Conservation (phyloP, 1,139 yeast genomes). For the Kurtzmaniella natalensis region DNA sequence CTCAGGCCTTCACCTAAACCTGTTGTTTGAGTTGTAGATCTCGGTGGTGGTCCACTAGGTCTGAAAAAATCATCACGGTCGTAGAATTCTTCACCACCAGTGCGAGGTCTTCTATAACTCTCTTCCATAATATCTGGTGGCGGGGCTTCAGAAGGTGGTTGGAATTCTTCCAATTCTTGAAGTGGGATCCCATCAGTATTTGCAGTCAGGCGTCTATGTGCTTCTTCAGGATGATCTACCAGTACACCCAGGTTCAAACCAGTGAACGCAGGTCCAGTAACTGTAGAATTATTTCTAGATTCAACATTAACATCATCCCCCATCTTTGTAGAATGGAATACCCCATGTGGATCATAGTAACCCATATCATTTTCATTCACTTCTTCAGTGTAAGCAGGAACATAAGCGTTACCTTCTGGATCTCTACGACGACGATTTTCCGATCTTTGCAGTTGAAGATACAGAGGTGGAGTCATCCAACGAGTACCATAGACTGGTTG, state of each 20-base stretch:
- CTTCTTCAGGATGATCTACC: constrained; percentile 13
- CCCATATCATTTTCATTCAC: constrained; percentile 76
- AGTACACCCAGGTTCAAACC: constrained; percentile 19
- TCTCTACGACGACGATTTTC: constrained; percentile 43
- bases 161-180: constrained; percentile 1
- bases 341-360: constrained; percentile 69
- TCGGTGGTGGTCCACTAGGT: constrained; percentile 9
- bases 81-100: constrained; percentile 2
- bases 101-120: constrained; percentile 6
- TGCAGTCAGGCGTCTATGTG: constrained; percentile 12
- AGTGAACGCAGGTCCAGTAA: constrained; percentile 10
- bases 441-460: constrained; percentile 65
- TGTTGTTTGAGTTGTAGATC: constrained; percentile 2
- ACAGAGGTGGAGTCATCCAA: constrained; percentile 92
- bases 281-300: constrained; percentile 19
- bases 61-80: constrained; percentile 6
- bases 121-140: constrained; percentile 5
- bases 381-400: constrained; percentile 64
- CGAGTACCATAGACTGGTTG: constrained; percentile 78
- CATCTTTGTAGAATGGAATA: constrained; percentile 30
- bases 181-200: constrained; percentile 7
- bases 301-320: neutral
- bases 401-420: constrained; percentile 37
- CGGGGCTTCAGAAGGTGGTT: constrained; percentile 1
- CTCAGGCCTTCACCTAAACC: neutral